Evolutionary conservation across 805 yeast species (phyloP).

Genomic region (Metschnikowia noctiluminum): DNA sequence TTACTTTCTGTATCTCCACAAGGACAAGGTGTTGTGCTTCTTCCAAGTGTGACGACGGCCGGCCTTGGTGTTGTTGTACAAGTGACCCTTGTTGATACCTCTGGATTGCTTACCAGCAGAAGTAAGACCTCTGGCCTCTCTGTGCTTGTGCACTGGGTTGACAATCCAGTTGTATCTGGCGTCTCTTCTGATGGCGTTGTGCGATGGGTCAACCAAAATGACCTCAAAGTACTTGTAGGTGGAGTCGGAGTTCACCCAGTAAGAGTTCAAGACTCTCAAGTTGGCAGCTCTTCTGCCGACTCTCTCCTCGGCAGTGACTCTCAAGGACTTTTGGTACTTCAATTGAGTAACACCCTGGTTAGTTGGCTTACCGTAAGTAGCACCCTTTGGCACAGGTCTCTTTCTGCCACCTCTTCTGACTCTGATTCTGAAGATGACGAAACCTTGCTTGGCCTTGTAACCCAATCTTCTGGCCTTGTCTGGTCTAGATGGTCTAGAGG

Average conservation of each 20-base stretch:
- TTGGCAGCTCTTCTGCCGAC: slow-evolving; percentile 98
- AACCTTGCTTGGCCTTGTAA: slow-evolving; percentile 99
- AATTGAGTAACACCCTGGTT: slow-evolving; percentile 99
- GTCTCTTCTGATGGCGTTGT: slow-evolving; percentile 98
- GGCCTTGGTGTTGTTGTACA: slow-evolving; percentile 94
- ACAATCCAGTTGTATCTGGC: slow-evolving; percentile 99
- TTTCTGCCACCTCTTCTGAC: slow-evolving; percentile 99
- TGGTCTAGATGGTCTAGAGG: slow-evolving; percentile 98
- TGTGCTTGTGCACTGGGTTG: slow-evolving; percentile 99
- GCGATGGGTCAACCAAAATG: slow-evolving; percentile 94
- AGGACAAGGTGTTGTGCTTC: slow-evolving; percentile 95
- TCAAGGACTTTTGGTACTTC: slow-evolving; percentile 97
- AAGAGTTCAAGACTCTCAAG: slow-evolving; percentile 98
- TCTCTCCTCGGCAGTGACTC: slow-evolving; percentile 99
- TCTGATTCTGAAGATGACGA: slow-evolving; percentile 96
- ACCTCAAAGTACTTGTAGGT: slow-evolving; percentile 99
- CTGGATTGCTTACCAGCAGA: slow-evolving; percentile 98
- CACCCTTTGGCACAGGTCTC: slow-evolving; percentile 99
- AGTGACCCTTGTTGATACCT: slow-evolving; percentile 99
- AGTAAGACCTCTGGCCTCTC: slow-evolving; percentile 99
- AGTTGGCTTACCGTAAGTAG: slow-evolving; percentile 99
- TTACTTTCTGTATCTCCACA: slow-evolving; percentile 99
- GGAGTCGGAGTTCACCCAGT: slow-evolving; percentile 99
- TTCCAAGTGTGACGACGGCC: slow-evolving; percentile 99
- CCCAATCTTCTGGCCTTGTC: slow-evolving; percentile 99